Evolutionary conservation across 805 yeast species (phyloP).

Genomic region (Yarrowia bubula): DNA sequence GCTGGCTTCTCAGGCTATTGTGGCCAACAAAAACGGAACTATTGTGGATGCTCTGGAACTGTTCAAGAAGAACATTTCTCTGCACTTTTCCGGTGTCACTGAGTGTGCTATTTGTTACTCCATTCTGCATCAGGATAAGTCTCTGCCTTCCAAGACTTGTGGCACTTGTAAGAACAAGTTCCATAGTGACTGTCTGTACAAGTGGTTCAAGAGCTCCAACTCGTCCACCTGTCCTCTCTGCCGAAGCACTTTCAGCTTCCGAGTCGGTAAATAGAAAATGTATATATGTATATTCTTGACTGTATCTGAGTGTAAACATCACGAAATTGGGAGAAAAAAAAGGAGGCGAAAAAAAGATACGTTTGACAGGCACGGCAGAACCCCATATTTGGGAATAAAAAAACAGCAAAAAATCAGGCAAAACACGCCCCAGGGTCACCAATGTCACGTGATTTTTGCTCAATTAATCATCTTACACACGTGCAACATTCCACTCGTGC

Average conservation of each 20-base stretch:
- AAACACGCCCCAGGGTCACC: too few relatives aligned
- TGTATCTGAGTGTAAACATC: not conserved
- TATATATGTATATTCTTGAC: not conserved
- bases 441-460: too few relatives aligned
- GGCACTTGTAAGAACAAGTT: slow-evolving; percentile 89
- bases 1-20: slow-evolving; percentile 80
- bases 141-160: slow-evolving; percentile 86
- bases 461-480: too few relatives aligned
- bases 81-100: slow-evolving; percentile 90
- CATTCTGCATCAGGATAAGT: slow-evolving; percentile 82
- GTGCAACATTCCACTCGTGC: too few relatives aligned
- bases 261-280: slow-evolving; percentile 29
- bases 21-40: slow-evolving; percentile 53
- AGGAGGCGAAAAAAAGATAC: not conserved
- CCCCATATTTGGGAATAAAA: not conserved
- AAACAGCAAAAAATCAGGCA: too few relatives aligned
- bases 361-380: not conserved
- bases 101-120: slow-evolving; percentile 98
- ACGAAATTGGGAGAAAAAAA: not conserved
- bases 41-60: slow-evolving; percentile 65
- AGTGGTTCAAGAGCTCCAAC: slow-evolving; percentile 96
- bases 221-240: slow-evolving; percentile 93
- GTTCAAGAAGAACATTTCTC: slow-evolving; percentile 68
- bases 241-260: slow-evolving; percentile 54
- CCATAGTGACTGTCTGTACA: slow-evolving; percentile 92